Base-by-base conservation (phyloP, 192 early-diverging fungal genomes). In the Gamsiella multidivaricata region DNA sequence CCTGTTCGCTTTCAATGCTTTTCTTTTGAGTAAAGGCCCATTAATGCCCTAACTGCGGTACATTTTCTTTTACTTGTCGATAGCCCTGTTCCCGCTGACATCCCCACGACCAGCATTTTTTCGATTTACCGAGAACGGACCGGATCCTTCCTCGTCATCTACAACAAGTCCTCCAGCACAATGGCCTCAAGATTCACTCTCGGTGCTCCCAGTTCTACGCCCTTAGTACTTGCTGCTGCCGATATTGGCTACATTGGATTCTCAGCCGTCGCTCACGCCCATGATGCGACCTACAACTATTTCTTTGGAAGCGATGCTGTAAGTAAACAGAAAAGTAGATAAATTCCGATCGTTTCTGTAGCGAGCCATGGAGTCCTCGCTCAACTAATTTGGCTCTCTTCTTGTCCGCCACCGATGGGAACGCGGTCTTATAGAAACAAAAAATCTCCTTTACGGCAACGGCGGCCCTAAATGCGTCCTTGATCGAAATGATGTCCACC, bases 261-360 rank as follows among this genome's bases (percentile, higher is more conserved):
- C 47, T 26, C 60, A 0, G 32, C 59, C 4, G 34, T 69, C 5
- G 31, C 65, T 12, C 53, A 58, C 22, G 74, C 65, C 1, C 65
- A 78, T 32, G 63, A 46, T 25, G 8, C 32, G 8, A 52, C 42
- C 10, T 23, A 5, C 22, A 47, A 50, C 37, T 78, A 69, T 49
- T 78, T 69, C 41, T 69, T 78, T 39, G 61, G 60, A 49, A 65
- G 61, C 39, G 61, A 46, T 25, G 11, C 22, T 6, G 55, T 59
- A 58, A 31, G 54, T 9, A 45, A 43, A 11, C n/a, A 20, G 20
- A 18, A 11, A 2, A n/a, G 32, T 33, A 3, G n/a, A n/a, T n/a
- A n/a, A n/a, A n/a, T n/a, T n/a, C n/a, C n/a, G n/a, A n/a, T n/a
- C n/a, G n/a, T n/a, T n/a, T n/a, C n/a, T n/a, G n/a, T n/a, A n/a